phyloP scores from a whole-genome alignment of 306 rosid genomes.

The Benincasa hispida region DNA sequence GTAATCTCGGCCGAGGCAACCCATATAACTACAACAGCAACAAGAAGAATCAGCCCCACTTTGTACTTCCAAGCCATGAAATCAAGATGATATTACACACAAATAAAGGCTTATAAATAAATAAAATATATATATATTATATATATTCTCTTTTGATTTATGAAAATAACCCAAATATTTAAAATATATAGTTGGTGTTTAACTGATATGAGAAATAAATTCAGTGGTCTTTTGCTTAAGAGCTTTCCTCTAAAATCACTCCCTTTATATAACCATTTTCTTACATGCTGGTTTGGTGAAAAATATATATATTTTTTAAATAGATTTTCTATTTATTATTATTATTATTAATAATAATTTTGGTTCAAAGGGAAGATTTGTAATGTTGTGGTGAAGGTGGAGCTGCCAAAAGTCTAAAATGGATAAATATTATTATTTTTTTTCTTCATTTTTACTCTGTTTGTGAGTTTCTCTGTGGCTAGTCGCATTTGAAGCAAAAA shows the following conservation, averaged over 20 bases:
- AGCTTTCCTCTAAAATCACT: not conserved
- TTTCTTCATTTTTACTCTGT: not conserved
- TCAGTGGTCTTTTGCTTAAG: not conserved
- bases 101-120: not conserved
- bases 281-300: not conserved
- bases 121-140: no score
- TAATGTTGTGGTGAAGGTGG: not conserved
- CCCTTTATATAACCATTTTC: not conserved
- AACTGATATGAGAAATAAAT: not conserved
- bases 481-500: not conserved
- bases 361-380: not conserved
- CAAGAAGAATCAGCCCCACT: conserved; percentile 4
- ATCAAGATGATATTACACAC: not conserved
- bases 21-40: conserved; percentile 2
- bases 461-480: not conserved
- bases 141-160: no score
- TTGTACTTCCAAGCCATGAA: conserved; percentile 10
- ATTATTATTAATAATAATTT: no score
- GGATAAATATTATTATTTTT: not conserved
- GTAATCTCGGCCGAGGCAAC: conserved; percentile 2
- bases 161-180: not conserved
- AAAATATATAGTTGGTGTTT: no score
- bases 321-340: not conserved
- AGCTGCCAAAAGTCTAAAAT: not conserved
- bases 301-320: no score